These are phyloP conservation scores for Sarcomyxa edulis DNA, from an alignment of 768 basidiomycete genomes.

Conservation along the genomic window DNA sequence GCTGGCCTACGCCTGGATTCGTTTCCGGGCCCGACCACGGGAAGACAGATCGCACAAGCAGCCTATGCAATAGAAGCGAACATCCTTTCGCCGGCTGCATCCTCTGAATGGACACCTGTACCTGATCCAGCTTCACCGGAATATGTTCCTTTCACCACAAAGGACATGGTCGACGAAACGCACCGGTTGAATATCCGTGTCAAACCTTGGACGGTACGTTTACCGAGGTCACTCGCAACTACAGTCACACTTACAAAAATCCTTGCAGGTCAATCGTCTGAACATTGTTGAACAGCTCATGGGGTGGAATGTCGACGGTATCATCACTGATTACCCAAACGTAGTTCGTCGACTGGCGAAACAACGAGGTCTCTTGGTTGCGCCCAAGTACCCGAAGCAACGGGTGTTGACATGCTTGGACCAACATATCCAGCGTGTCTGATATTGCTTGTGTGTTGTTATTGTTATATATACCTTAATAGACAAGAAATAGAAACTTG, in stretches of 20 bases:
- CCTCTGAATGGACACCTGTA: slow-evolving; percentile 29
- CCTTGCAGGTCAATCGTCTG: slow-evolving; percentile 51
- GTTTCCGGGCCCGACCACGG: slow-evolving; percentile 58
- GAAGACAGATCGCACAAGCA: slow-evolving; percentile 60
- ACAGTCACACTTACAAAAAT: not conserved
- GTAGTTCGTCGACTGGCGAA: slow-evolving; percentile 52
- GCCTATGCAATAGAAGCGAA: slow-evolving; percentile 59
- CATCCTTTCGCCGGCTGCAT: slow-evolving; percentile 59
- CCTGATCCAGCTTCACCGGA: slow-evolving; percentile 38
- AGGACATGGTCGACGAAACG: slow-evolving; percentile 62
- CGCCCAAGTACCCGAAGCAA: slow-evolving; percentile 54
- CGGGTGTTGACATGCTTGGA: slow-evolving; percentile 59
- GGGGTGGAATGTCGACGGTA: slow-evolving; percentile 62
- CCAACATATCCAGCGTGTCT: slow-evolving; percentile 39
- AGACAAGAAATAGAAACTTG: not conserved
- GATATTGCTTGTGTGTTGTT: slow-evolving; percentile 8
- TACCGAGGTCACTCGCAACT: not conserved
- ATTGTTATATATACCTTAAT: not conserved
- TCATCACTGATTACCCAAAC: slow-evolving; percentile 71
- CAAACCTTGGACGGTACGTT: slow-evolving; percentile 70
- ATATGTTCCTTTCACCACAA: slow-evolving; percentile 55
- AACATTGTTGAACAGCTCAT: slow-evolving; percentile 57
- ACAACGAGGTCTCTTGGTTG: slow-evolving; percentile 45
- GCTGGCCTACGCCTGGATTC: slow-evolving; percentile 56
- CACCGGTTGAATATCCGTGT: slow-evolving; percentile 60